phyloP scores from a whole-genome alignment of 345 rosid genomes.

The Linum usitatissimum region DNA sequence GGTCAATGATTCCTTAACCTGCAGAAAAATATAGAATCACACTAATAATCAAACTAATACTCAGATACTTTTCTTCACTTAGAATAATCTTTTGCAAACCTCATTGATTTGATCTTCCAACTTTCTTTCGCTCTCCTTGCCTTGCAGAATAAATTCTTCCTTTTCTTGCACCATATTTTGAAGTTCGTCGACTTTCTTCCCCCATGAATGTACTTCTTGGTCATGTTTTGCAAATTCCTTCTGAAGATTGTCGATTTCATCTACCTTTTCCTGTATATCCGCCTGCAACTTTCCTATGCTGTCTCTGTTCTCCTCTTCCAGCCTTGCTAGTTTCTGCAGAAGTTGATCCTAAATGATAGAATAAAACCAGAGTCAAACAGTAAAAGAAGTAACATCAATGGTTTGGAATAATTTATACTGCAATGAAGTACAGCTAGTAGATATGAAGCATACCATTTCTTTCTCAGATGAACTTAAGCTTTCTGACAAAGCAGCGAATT shows the following conservation, averaged over 20 bases:
- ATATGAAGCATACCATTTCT: conserved; percentile 36
- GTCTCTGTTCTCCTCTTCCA: conserved; percentile 55
- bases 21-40: conserved; percentile 23
- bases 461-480: conserved; percentile 46
- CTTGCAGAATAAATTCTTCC: conserved; percentile 44
- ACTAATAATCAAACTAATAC: conserved; percentile 1
- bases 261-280: conserved; percentile 42
- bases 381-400: conserved; percentile 14
- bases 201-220: conserved; percentile 38
- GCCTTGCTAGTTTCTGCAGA: conserved; percentile 38
- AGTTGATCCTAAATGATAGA: conserved; percentile 50
- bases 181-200: conserved; percentile 48
- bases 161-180: conserved; percentile 47
- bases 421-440: neutral
- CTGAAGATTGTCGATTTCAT: conserved; percentile 36
- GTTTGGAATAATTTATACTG: neutral
- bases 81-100: conserved; percentile 25
- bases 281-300: conserved; percentile 35
- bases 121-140: conserved; percentile 44
- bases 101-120: conserved; percentile 48
- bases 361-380: conserved; percentile 15
- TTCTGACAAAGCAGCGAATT: conserved; percentile 35
- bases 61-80: conserved; percentile 1
- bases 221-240: conserved; percentile 37
- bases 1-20: conserved; percentile 51